Evolutionary conservation across 1,139 yeast genomes (phyloP), one percentile per base, ranked within the genome.

Genomic region (Kodamaea ohmeri): DNA sequence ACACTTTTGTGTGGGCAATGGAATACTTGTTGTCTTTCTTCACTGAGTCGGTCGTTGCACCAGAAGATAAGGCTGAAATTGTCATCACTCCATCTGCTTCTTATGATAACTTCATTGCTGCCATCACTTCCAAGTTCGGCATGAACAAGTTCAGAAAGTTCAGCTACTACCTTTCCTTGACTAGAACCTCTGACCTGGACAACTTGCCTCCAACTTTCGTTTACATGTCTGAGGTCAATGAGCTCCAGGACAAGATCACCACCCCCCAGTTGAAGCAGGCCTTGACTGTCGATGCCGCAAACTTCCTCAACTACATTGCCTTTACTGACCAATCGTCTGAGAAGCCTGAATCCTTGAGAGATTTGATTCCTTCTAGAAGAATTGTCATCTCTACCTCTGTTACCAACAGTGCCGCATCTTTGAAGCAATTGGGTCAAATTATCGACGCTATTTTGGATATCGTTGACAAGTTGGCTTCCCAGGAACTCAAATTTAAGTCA

Each of bases 221-320:
- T 16, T 87, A 80, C 65, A 90, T 92, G 98, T 73, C 87, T 52
- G 98, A 92, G 68, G 79, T 79, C 41, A 75, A 80, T 44, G 97
- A 90, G 58, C 71, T 87, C 62, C 88, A 83, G 51, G 88, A 81
- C 6, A 68, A 77, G 47, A 64, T 84, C 42, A 71, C 74, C 47
- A 71, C 78, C 36, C 53, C 53, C 6, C 71, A 71, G 43, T 71
- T 78, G 42, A 76, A 71, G 41, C 63, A 79, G 32, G 61, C 70
- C 26, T 74, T 73, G 40, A 67, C 77, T 22, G 58, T 85, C 45
- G 69, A 71, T 41, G 65, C 83, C 40, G 77, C 78, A 32, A 59
- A 71, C 7, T 64, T 76, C 38, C 64, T 90, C 52, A 78, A 80
- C 53, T 83, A 60, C 54, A 59, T 92, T 49, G 83, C 95, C 25